Conservation (phyloP, 352 stramenopile genomes). For the Phytophthora aleatoria region DNA sequence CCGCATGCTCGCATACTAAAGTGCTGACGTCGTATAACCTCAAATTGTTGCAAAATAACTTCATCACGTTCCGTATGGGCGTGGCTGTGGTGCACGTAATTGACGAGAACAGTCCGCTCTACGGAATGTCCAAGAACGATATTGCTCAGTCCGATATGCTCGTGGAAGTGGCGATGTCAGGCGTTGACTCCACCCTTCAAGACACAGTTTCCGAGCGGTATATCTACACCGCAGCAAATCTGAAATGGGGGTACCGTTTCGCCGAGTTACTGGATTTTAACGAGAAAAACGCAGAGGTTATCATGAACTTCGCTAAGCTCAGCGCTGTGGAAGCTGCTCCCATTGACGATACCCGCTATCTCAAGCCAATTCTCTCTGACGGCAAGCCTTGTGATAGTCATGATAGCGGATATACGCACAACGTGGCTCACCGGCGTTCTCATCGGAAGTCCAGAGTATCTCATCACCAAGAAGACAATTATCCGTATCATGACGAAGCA, state of each 20-base stretch:
- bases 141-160: slow-evolving; percentile 76
- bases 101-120: slow-evolving; percentile 69
- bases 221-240: slow-evolving; percentile 69
- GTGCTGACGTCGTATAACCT: slow-evolving; percentile 79
- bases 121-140: slow-evolving; percentile 60
- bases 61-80: slow-evolving; percentile 87
- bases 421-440: slow-evolving; percentile 18
- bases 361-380: slow-evolving; percentile 30
- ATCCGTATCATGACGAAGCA: slow-evolving; percentile 31
- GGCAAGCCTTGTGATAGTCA: slow-evolving; percentile 9
- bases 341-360: slow-evolving; percentile 58
- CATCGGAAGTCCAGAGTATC: slow-evolving; percentile 29
- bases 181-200: slow-evolving; percentile 84
- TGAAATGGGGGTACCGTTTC: slow-evolving; percentile 79
- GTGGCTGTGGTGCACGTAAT: slow-evolving; percentile 83
- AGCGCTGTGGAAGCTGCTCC: slow-evolving; percentile 56
- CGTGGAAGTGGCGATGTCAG: slow-evolving; percentile 74
- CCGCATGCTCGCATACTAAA: slow-evolving; percentile 36
- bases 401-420: slow-evolving; percentile 18
- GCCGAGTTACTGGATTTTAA: slow-evolving; percentile 77
- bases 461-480: slow-evolving; percentile 21
- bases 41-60: slow-evolving; percentile 81
- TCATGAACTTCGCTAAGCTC: slow-evolving; percentile 85
- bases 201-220: slow-evolving; percentile 83
- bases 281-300: slow-evolving; percentile 60